Base-by-base conservation (phyloP, 2,329 filamentous ascomycete genomes). In the Apiospora aurea region DNA sequence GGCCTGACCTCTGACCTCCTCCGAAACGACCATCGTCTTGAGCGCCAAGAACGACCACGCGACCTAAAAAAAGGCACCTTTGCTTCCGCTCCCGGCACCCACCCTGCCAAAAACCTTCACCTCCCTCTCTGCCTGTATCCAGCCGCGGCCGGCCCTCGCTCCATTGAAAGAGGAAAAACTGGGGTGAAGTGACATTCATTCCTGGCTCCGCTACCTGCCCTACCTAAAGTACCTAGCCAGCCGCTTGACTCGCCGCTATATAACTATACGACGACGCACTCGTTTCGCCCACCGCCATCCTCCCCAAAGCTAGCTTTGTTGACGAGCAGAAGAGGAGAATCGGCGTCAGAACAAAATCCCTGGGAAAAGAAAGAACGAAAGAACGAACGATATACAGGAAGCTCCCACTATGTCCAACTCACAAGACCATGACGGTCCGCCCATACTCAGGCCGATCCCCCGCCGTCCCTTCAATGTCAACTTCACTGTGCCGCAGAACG, bases 391-490 rank as follows among this genome's bases (percentile, higher is more conserved):
- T 34, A 57, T 18, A 57, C 51, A 57, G 51, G 26, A 57, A 57
- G 53, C 34, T 46, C 16, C 41, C 7, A 34, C 66, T n/a, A 68
- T 68, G 66, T 68, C 66, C 13, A 47, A 46, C 14, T 21, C n/a
- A 26, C 41, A 68, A 44, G 66, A 47, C 61, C 80, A 85, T 71
- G 82, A 84, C 73, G 82, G 85, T 57, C 88, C 89, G 71, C 86
- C 86, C 49, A 83, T 94, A 75, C 79, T 93, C 74, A 91, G 91
- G 68, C 94, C 94, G 7, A 88, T 91, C 73, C 92, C 93, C 29
- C 90, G 92, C 72, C 90, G 93, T 64, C 88, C 92, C 21, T 95
- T 95, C 83, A 88, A 91, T 43, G 81, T 92, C 73, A 87, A 86
- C 72, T 83, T 86, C 66, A 81, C 82, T 70, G 87, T 85, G 11